phyloP scores from a whole-genome alignment of 208 protist species.

The Leishmania lainsoni region DNA sequence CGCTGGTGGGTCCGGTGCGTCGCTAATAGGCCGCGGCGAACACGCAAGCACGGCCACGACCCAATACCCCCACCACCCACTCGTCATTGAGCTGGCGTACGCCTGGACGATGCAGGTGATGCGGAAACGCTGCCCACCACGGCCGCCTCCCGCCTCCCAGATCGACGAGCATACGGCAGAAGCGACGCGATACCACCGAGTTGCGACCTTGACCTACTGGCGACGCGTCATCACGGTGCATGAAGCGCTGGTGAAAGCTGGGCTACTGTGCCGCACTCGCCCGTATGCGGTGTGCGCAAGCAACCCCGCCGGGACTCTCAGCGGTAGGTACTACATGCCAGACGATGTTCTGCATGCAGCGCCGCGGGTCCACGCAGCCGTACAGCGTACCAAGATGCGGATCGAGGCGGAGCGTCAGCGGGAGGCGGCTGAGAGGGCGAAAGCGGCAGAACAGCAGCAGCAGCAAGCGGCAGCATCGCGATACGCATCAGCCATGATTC shows the following conservation, averaged over 20 bases:
- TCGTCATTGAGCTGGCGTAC: constrained; percentile 65
- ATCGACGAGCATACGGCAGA: background rate
- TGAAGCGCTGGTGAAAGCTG: constrained; percentile 16
- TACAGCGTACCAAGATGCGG: constrained; percentile 30
- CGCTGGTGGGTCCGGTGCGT: background rate
- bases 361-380: constrained; percentile 44
- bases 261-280: constrained; percentile 8
- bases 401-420: constrained; percentile 19
- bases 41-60: background rate
- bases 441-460: background rate
- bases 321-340: constrained; percentile 33
- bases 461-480: background rate
- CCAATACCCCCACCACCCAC: constrained; percentile 22
- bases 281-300: background rate
- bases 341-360: constrained; percentile 33
- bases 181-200: constrained; percentile 8
- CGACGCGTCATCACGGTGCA: constrained; percentile 29
- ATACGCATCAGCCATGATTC: constrained; percentile 3
- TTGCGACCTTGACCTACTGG: constrained; percentile 4
- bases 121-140: constrained; percentile 6
- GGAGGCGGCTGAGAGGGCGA: background rate
- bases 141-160: constrained; percentile 10
- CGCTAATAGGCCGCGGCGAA: background rate
- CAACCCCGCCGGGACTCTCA: background rate
- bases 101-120: constrained; percentile 53